phyloP scores from a whole-genome alignment of 805 yeast species.

The Candida piceae region DNA sequence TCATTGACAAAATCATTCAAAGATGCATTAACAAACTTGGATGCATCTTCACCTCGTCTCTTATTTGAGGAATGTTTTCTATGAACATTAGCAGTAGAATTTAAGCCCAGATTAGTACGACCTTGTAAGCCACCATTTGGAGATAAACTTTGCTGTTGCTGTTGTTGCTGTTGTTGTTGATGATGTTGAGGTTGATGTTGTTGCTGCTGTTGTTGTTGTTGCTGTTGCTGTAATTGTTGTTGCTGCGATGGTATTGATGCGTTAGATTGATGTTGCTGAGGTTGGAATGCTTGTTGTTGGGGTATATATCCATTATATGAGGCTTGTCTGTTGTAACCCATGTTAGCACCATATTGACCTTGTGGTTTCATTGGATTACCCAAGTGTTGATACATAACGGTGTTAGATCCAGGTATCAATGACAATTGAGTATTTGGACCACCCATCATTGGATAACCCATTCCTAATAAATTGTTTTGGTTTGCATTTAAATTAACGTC shows the following conservation, averaged over 20 bases:
- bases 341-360: constrained; percentile 1
- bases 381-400: constrained; percentile 2
- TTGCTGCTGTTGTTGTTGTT: constrained; percentile 1
- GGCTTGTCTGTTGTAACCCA: constrained; percentile 9
- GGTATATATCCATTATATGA: constrained; percentile 8
- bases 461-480: not conserved
- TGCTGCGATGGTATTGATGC: not conserved
- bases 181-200: constrained; percentile 6
- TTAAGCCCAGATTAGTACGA: constrained; percentile 18
- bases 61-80: constrained; percentile 30
- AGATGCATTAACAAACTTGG: constrained; percentile 62
- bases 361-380: constrained; percentile 1
- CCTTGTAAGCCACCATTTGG: constrained; percentile 5
- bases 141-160: not conserved
- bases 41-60: constrained; percentile 58
- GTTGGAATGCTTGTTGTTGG: too few species aligned
- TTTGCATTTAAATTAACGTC: not conserved
- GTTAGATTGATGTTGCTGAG: not conserved
- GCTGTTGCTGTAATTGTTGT: constrained; percentile 1
- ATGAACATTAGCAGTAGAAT: constrained; percentile 31
- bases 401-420: constrained; percentile 1
- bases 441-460: not conserved
- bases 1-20: constrained; percentile 67
- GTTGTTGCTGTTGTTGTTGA: not conserved
- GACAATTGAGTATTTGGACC: constrained; percentile 1